Percentiles rank a stretch among this genome's conserved stretches.
phyloP scores from a whole-genome alignment of 2,329 filamentous ascomycete genomes.

The Apiospora phragmitis region DNA sequence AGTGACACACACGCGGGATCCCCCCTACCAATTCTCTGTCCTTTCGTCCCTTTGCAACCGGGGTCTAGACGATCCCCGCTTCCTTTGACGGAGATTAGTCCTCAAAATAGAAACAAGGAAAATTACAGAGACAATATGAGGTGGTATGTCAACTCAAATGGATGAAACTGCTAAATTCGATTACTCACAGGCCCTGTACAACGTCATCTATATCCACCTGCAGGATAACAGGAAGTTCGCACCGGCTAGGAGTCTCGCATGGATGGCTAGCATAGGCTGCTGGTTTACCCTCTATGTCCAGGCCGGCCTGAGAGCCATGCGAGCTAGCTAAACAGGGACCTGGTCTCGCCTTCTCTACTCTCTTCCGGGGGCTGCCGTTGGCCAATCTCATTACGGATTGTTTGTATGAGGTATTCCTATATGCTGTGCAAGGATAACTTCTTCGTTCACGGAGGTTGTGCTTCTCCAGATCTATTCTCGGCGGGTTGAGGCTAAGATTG shows the following conservation, averaged over 20 bases:
- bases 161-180: background rate
- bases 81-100: background rate
- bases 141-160: too few relatives aligned
- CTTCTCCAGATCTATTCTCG: background rate
- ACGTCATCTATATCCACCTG: conserved; percentile 43
- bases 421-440: background rate
- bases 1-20: background rate
- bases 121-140: background rate
- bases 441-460: background rate
- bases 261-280: conserved; percentile 35
- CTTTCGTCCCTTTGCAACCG: background rate
- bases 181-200: conserved; percentile 36
- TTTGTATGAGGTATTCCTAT: background rate
- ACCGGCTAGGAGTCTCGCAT: conserved; percentile 38
- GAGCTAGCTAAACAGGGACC: background rate
- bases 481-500: background rate
- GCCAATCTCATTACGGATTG: background rate
- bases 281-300: conserved; percentile 41
- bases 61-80: background rate
- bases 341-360: background rate
- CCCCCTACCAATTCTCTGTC: background rate
- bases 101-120: background rate
- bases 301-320: conserved; percentile 31
- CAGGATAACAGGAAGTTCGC: conserved; percentile 41
- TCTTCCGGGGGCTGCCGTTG: background rate